Evolutionary conservation across 2,329 filamentous ascomycete genomes (phyloP), one percentile per base, ranked within the genome.

Genomic region (Apiospora sp.): DNA sequence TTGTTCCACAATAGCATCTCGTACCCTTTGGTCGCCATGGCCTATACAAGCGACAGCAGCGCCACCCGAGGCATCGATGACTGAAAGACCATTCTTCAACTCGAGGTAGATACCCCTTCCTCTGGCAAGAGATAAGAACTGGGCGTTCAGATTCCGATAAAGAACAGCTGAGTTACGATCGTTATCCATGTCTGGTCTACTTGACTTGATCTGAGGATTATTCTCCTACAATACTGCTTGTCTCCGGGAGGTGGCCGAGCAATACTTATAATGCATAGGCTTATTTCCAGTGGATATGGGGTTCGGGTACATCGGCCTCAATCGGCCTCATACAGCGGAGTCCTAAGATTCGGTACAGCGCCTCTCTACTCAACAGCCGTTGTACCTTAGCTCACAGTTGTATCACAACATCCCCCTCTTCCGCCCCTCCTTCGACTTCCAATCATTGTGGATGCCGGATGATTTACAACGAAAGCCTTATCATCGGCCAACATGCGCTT

Each of bases 31-130:
- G 70, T 87, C 78, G 8, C 83, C 83, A 75, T 86, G 85, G 2
- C 86, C 86, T 41, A 87, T 77, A 74, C 84, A 86, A 10, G 84
- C 81, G 43, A 87, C 86, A 0, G 86, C 83, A 2, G 86, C 84
- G 24, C 86, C 86, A 10, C 84, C 83, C 10, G 82, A 84, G 13
- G 83, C 85, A 72, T 87, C 86, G 4, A 87, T 78, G 27, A 87
- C 81, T 58, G 75, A 79, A 8, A 79, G 80, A 19, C 85, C 85
- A 73, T 85, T 82, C 30, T 82, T 80, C 1, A 86, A 80, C 27
- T 81, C 71, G 4, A 87, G 77, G 72, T 82, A 81, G 72, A 81
- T 82, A 2, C 85, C 84, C 34, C 82, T 75, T 8, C 81, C 82
- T 5, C 75, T 75, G 22, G 78, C 75, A n/a, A 84, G 71, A 24